Percentiles rank a stretch among this genome's conserved stretches.
Conservation (phyloP, 78 protist species). For the Planoprotostelium fungivorum region DNA sequence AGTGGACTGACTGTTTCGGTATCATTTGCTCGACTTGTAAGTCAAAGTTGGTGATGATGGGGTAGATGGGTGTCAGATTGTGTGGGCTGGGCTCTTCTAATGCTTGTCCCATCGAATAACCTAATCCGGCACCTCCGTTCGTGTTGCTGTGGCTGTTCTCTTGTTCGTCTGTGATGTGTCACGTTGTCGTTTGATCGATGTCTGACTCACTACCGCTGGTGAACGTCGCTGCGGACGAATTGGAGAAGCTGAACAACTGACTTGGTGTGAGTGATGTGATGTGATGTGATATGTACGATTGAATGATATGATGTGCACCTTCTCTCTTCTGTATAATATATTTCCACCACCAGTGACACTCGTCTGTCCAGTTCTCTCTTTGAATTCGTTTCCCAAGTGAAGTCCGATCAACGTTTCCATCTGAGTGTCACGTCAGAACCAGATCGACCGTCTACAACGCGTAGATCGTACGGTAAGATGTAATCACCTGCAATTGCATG, state of each 20-base stretch:
- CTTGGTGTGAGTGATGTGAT: background rate
- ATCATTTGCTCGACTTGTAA: background rate
- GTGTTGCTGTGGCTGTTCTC: too few relatives aligned
- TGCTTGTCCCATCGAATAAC: background rate
- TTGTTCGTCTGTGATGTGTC: too few relatives aligned
- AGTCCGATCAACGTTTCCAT: background rate
- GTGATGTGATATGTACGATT: too few relatives aligned
- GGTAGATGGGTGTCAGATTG: background rate
- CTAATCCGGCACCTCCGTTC: too few relatives aligned
- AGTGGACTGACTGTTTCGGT: background rate
- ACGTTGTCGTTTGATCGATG: background rate
- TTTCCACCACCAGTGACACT: background rate
- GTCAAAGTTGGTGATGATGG: background rate
- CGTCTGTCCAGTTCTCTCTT: background rate
- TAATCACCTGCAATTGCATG: background rate
- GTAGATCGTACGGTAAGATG: background rate
- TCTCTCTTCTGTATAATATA: background rate
- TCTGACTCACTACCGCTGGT: background rate
- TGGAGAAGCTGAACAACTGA: background rate
- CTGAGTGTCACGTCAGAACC: too few relatives aligned
- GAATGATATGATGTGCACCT: background rate
- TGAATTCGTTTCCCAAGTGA: background rate
- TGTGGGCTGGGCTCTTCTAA: background rate
- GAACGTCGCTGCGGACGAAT: background rate
- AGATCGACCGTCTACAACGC: too few relatives aligned